Conservation (phyloP, 2,329 filamentous ascomycete species). For the Dendryphion nanum region DNA sequence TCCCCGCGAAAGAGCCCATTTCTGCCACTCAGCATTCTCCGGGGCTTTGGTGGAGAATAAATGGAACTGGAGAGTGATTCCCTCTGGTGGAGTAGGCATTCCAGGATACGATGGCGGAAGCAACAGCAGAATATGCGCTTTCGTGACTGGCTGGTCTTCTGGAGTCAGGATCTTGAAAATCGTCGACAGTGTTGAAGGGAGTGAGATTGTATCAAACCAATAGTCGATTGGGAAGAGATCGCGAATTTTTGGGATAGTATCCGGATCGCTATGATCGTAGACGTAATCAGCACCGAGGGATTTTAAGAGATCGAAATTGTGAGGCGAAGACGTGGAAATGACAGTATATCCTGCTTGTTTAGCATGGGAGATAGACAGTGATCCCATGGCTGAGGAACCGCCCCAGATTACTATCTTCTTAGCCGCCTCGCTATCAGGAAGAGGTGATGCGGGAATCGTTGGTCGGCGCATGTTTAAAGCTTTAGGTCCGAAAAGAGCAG, state of each 20-base stretch:
- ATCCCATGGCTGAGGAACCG: slow-evolving; percentile 42
- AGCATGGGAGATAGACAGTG: slow-evolving; percentile 26
- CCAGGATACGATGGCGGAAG: slow-evolving; percentile 14
- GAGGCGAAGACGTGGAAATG: slow-evolving; percentile 19
- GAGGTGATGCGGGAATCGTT: slow-evolving; percentile 12
- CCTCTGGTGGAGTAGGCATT: slow-evolving; percentile 16
- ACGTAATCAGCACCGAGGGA: slow-evolving; percentile 16
- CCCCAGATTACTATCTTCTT: slow-evolving; percentile 46
- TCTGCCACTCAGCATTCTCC: slow-evolving; percentile 17
- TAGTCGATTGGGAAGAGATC: slow-evolving; percentile 33
- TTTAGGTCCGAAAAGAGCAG: slow-evolving; percentile 14
- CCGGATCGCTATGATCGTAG: slow-evolving; percentile 40
- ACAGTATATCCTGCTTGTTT: slow-evolving; percentile 23
- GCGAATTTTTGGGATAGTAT: slow-evolving; percentile 38
- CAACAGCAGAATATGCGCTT: slow-evolving; percentile 19
- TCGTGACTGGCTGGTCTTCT: slow-evolving; percentile 16
- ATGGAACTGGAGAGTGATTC: slow-evolving; percentile 16
- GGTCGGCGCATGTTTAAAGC: slow-evolving; percentile 14
- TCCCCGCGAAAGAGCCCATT: slow-evolving; percentile 16
- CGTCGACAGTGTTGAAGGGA: slow-evolving; percentile 16
- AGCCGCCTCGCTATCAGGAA: slow-evolving; percentile 14
- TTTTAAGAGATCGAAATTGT: slow-evolving; percentile 16
- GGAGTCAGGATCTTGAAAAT: slow-evolving; percentile 22
- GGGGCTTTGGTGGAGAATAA: slow-evolving; percentile 18
- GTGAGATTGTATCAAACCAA: slow-evolving; percentile 45